phyloP scores from a whole-genome alignment of 2,329 filamentous ascomycete species.

The Colletotrichum somersetense region DNA sequence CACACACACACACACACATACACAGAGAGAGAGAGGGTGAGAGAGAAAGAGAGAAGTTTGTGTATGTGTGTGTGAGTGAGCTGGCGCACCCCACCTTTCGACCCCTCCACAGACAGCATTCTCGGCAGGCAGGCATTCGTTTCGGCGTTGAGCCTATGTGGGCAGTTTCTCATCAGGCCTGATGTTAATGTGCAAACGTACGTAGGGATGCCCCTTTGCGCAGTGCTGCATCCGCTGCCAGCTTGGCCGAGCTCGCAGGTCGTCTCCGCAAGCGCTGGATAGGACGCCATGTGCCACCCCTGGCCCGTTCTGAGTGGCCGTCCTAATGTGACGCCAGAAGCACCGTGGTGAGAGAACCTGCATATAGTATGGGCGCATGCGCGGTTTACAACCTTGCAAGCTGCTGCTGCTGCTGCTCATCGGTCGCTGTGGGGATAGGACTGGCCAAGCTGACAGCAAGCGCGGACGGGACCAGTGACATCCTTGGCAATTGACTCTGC shows the following conservation, averaged over 20 bases:
- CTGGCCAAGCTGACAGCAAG: slow-evolving; percentile 6
- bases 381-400: slow-evolving; percentile 29
- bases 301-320: slow-evolving; percentile 26
- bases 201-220: slow-evolving; percentile 1
- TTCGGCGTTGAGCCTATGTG: not conserved
- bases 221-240: not conserved
- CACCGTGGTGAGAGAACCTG: slow-evolving; percentile 28
- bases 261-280: slow-evolving; percentile 20
- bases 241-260: not conserved
- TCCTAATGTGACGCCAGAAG: slow-evolving; percentile 21
- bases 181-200: not conserved
- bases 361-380: slow-evolving; percentile 34
- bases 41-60: not conserved
- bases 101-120: slow-evolving; percentile 9
- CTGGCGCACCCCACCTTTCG: slow-evolving; percentile 33
- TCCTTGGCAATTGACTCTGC: slow-evolving; percentile 2
- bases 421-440: slow-evolving; percentile 21
- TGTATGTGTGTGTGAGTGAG: slow-evolving; percentile 1
- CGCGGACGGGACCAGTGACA: not conserved
- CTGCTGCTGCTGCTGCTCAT: not conserved
- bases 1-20: not conserved
- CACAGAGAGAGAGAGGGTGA: too few relatives aligned
- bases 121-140: slow-evolving; percentile 3
- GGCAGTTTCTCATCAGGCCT: slow-evolving; percentile 9
- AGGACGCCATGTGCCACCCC: slow-evolving; percentile 15